Conservation (phyloP, 2,329 filamentous ascomycete species). For the Aspergillus felis region DNA sequence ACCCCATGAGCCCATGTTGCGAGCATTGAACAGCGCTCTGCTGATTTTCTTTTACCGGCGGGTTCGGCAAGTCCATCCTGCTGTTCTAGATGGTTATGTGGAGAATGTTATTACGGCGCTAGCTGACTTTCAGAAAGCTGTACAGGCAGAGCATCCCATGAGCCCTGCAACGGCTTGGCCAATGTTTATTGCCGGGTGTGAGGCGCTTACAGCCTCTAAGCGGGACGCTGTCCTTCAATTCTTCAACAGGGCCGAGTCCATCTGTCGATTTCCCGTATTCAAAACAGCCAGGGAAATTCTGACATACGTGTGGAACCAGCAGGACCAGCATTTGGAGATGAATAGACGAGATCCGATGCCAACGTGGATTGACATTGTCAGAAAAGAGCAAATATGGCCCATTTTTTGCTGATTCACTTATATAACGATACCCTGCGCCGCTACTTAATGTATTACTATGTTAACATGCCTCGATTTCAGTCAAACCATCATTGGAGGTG, state of each 20-base stretch:
- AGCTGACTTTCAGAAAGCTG: slow-evolving; percentile 24
- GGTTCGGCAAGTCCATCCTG: slow-evolving; percentile 37
- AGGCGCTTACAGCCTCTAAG: slow-evolving; percentile 25
- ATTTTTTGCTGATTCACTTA: slow-evolving; percentile 20
- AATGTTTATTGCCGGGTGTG: slow-evolving; percentile 40
- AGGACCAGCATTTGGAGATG: slow-evolving; percentile 21
- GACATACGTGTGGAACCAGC: slow-evolving; percentile 24
- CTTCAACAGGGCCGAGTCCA: slow-evolving; percentile 23
- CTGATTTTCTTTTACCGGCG: slow-evolving; percentile 43
- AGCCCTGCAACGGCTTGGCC: slow-evolving; percentile 36
- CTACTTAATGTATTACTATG: neutral
- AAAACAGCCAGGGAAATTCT: slow-evolving; percentile 25
- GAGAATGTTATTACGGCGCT: slow-evolving; percentile 32
- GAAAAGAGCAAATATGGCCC: slow-evolving; percentile 23
- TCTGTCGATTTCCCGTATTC: slow-evolving; percentile 22
- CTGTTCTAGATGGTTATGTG: slow-evolving; percentile 38
- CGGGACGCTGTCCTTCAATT: slow-evolving; percentile 19
- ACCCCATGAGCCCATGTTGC: slow-evolving; percentile 32
- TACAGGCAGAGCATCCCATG: slow-evolving; percentile 9
- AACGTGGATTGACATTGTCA: slow-evolving; percentile 27
- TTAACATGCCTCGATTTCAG: no score
- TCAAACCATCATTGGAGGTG: no score
- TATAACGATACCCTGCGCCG: neutral
- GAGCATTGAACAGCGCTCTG: slow-evolving; percentile 38
- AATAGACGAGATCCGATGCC: slow-evolving; percentile 21